Percentiles rank a stretch among this genome's conserved stretches.
Conservation (phyloP, 2,329 filamentous ascomycete species). For the Byssochlamys sp. region DNA sequence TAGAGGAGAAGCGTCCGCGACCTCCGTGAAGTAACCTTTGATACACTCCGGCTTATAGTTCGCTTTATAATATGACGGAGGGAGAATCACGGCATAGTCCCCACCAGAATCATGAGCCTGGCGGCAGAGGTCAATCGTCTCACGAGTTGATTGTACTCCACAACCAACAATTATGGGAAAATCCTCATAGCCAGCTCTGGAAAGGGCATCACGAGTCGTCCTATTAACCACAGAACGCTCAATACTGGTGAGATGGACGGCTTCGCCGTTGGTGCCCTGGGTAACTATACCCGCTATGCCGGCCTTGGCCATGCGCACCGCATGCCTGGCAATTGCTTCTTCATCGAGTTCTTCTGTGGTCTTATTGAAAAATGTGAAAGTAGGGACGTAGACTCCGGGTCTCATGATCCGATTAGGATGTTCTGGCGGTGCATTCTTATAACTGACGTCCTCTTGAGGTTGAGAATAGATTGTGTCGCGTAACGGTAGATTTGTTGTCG, state of each 20-base stretch:
- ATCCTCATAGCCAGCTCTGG: constrained; percentile 49
- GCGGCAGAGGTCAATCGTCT: constrained; percentile 54
- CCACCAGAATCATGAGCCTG: constrained; percentile 58
- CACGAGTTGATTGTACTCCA: constrained; percentile 57
- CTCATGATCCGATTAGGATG: neutral
- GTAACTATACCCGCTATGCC: constrained; percentile 60
- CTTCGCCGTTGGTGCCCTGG: constrained; percentile 65
- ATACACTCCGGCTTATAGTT: constrained; percentile 50
- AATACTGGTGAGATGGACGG: constrained; percentile 57
- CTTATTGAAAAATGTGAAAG: constrained; percentile 57
- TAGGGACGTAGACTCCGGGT: constrained; percentile 56
- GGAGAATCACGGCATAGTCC: constrained; percentile 60
- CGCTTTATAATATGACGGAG: constrained; percentile 59
- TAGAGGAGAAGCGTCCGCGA: constrained; percentile 45
- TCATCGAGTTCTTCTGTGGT: constrained; percentile 53
- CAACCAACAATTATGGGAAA: constrained; percentile 63
- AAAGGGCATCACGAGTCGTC: constrained; percentile 54
- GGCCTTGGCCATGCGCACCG: constrained; percentile 54
- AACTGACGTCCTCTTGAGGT: neutral
- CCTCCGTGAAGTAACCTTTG: constrained; percentile 50
- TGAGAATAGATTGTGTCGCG: neutral
- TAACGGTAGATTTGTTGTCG: neutral
- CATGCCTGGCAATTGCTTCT: constrained; percentile 45
- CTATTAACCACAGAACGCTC: constrained; percentile 52
- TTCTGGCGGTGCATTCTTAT: neutral